Evolutionary conservation across 768 basidiomycete genomes (phyloP), one percentile per base, ranked within the genome.

Genomic region (Terana coerulea): DNA sequence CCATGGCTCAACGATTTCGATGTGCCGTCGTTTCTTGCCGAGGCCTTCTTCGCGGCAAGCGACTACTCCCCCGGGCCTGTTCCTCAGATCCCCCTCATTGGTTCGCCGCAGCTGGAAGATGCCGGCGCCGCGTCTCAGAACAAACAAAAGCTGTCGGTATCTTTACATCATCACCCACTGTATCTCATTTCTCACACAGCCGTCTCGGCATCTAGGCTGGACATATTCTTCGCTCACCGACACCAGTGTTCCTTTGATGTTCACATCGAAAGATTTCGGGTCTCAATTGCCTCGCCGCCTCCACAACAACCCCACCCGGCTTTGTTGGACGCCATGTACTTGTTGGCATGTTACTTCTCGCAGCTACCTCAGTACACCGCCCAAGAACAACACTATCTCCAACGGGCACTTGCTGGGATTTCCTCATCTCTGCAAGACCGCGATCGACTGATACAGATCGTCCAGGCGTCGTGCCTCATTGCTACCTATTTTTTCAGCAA

Each of bases 401-500:
- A 72, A 28, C 71, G 75, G 48, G 71, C 79, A 0, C 69, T 78
- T 15, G 68, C 73, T 29, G 78, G 75, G 45, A 79, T 84, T 28
- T 70, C 75, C 34, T 67, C 69, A n/a, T 75, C 79, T 25, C 70
- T 84, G 35, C 78, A 79, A 56, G 71, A 69, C 52, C 73, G 77
- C 34, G 78, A 83, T 58, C 76, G 79, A 29, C 70, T 81, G 43
- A 65, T 79, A 49, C 78, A 84, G 58, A 71, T 81, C 51, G 73
- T 84, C 9, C 80, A 81, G 59, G 82, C 83, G 1, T 78, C 80
- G 1, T 77, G 75, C 33, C 72, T 86, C 25, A 73, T 86, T 45
- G 77, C 80, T 2, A 69, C 78, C 28, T 84, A 83, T 62, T 77
- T 80, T 59, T 84, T 78, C 62, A 72, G 74, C 64, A 79, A 80